phyloP scores from a whole-genome alignment of 345 rosid genomes.

The Anastatica hierochuntica region DNA sequence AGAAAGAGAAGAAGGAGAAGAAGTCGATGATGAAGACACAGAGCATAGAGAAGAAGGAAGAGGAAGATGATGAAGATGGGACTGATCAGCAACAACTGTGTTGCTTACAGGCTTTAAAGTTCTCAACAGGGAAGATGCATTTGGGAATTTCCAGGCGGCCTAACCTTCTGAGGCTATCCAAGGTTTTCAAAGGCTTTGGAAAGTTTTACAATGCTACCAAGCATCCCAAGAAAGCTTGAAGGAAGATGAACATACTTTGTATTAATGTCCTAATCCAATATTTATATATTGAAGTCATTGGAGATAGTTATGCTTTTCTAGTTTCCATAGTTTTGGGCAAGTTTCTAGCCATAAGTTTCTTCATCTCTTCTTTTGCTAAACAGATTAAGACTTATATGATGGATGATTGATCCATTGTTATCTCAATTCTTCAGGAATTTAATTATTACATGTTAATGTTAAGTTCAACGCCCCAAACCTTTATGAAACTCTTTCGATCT shows the following conservation, averaged over 20 bases:
- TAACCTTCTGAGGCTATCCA: constrained; percentile 55
- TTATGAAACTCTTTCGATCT: too few relatives aligned
- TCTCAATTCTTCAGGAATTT: too few relatives aligned
- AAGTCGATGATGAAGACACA: not conserved
- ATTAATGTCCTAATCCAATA: not conserved
- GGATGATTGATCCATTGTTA: not conserved
- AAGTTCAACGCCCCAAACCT: too few relatives aligned
- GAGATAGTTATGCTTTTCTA: constrained; percentile 9
- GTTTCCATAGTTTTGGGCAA: not conserved
- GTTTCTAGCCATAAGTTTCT: constrained; percentile 2
- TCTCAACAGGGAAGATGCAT: constrained; percentile 88
- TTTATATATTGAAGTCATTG: not conserved
- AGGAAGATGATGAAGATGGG: constrained; percentile 43
- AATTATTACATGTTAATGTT: too few relatives aligned
- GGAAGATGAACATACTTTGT: not conserved
- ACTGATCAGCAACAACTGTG: constrained; percentile 57
- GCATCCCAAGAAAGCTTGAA: constrained; percentile 39
- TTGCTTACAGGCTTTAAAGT: constrained; percentile 80
- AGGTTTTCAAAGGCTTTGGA: constrained; percentile 71
- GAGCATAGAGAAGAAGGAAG: constrained; percentile 17
- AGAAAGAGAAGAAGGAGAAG: constrained; percentile 33
- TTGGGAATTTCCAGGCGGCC: constrained; percentile 83
- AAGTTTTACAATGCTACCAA: constrained; percentile 53
- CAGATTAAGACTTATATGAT: not conserved
- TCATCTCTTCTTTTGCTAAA: not conserved